Conservation (phyloP, 23 red algal species). For the Porphyridium purpureum region DNA sequence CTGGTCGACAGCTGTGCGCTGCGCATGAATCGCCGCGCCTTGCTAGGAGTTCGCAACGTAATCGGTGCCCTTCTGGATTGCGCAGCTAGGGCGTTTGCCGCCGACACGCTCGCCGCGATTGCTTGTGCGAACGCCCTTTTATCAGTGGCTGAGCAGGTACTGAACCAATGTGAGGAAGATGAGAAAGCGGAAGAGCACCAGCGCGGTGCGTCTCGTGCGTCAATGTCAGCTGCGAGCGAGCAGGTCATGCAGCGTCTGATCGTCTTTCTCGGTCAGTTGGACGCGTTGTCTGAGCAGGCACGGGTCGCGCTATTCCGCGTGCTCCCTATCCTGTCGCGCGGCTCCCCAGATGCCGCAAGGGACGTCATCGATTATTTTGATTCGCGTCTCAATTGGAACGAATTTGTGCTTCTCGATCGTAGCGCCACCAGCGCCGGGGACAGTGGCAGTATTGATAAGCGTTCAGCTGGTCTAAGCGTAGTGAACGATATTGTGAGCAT, state of each 20-base stretch:
- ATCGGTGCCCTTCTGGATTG: conserved; percentile 45
- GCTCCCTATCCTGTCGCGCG: conserved; percentile 42
- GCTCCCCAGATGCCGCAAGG: conserved; percentile 19
- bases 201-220: no score
- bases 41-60: conserved; percentile 28
- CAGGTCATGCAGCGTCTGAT: conserved; percentile 32
- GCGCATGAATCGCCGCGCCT: conserved; percentile 14
- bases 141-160: conserved; percentile 24
- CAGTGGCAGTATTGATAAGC: no score
- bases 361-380: conserved; percentile 20
- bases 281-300: conserved; percentile 20
- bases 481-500: conserved; percentile 34
- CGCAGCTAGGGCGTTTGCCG: conserved; percentile 39
- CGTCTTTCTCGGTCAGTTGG: conserved; percentile 39
- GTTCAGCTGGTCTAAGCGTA: no score
- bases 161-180: conserved; percentile 27
- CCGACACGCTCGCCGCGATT: conserved; percentile 9
- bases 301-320: conserved; percentile 36
- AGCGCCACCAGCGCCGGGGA: conserved; percentile 7
- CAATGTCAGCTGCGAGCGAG: neutral
- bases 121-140: conserved; percentile 34
- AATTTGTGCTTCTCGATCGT: conserved; percentile 28
- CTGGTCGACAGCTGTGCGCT: conserved; percentile 35
- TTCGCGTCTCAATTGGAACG: conserved; percentile 7
- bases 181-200: conserved; percentile 12